phyloP scores from a whole-genome alignment of 305 asterid genomes.

The Stenogyne calaminthoides region DNA sequence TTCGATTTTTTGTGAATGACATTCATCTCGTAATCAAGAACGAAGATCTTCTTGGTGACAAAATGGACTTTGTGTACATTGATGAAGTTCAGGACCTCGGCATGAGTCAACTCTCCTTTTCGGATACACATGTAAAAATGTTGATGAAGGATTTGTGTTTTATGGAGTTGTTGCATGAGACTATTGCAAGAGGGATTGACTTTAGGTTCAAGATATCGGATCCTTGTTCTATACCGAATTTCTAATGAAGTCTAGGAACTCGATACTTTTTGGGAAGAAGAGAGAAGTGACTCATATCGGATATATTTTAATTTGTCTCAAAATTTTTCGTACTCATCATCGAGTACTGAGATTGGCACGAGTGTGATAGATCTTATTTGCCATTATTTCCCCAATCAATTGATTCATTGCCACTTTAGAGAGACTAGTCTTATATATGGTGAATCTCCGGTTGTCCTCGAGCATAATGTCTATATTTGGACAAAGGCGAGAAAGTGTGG shows the following conservation, averaged over 20 bases:
- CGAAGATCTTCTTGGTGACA: conserved; percentile 45
- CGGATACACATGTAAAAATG: conserved; percentile 57
- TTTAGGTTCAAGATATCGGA: conserved; percentile 70
- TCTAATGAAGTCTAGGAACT: conserved; percentile 38
- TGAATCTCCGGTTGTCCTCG: conserved; percentile 66
- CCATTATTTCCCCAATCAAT: conserved; percentile 61
- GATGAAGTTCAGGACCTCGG: conserved; percentile 85
- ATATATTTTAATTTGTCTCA: conserved; percentile 50
- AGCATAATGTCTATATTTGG: conserved; percentile 62
- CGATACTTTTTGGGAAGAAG: conserved; percentile 30
- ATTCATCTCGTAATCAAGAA: conserved; percentile 53
- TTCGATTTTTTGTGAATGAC: conserved; percentile 70
- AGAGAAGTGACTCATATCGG: conserved; percentile 54
- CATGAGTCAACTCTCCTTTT: conserved; percentile 75
- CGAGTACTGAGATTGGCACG: conserved; percentile 71
- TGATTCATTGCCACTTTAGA: conserved; percentile 52
- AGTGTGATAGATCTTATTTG: conserved; percentile 65
- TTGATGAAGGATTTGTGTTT: conserved; percentile 66
- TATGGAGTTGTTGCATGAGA: conserved; percentile 84
- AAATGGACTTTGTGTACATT: conserved; percentile 77
- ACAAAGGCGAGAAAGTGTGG: conserved; percentile 39
- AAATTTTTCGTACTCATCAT: conserved; percentile 70
- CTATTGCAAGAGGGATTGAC: conserved; percentile 71
- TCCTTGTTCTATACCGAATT: conserved; percentile 65
- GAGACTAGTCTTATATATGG: conserved; percentile 70